Evolutionary conservation across 768 basidiomycete species (phyloP), one percentile per base, ranked within the genome.

Genomic region (Tulasnella sp.): DNA sequence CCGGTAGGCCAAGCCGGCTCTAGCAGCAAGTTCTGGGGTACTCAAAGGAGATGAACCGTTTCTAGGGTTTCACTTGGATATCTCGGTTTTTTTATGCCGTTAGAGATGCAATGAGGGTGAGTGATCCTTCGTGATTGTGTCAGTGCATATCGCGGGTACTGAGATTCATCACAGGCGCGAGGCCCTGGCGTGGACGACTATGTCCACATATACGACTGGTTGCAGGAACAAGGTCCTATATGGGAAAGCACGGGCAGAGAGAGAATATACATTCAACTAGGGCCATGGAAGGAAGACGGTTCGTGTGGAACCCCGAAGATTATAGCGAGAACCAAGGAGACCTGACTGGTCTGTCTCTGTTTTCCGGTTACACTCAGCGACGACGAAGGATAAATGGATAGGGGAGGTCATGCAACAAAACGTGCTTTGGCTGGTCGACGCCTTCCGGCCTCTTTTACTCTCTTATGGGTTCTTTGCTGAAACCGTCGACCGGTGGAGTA

Each of bases 381-480:
- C 31, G 11, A 1, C 24, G 6, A 75, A n/a, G 34, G 46, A 75
- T 31, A 69, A 72, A 40, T 31, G 75, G 3, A 40, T 74, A 11
- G 16, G 40, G 7, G 72, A 75, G 6, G 0, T 74, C 37, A 75
- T 75, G 74, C 44, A 41, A 46, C 24, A 50, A 22, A 58, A 80
- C 72, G 34, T 72, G 31, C 3, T 44, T 16, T 14, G 1, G 46
- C 11, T 80, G 41, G 34, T 60, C 20, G 28, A 40, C 42, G n/a
- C 72, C 2, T 8, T 69, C n/a, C 20, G 48, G 37, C 79, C 79
- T n/a, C n/a, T 80, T 14, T 24, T 80, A 28, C 44, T 80, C 22
- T 72, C 79, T 24, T 72, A 80, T 54, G 79, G 79, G 1, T 80
- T 75, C 72, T 80, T 80, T 50, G 20, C 2, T 18, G 72, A 80